Base-by-base conservation (phyloP, 179 eudicot genomes). In the Silene coronaria region DNA sequence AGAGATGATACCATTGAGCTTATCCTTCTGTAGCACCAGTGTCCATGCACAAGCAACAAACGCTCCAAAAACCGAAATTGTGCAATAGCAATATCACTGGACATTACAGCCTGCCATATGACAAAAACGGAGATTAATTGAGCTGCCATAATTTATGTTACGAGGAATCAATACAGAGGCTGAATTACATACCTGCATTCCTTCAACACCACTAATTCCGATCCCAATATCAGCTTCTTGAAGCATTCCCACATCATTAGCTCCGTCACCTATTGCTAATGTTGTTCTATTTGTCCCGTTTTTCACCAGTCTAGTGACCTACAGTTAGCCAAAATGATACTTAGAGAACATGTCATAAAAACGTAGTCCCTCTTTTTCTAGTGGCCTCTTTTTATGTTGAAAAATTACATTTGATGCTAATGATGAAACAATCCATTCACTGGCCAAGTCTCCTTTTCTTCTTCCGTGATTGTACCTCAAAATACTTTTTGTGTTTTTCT, bases 211-310 rank as follows among this genome's bases (percentile, higher is more conserved):
- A 67, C 97, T 91, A 76, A 91, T 90, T 60, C 97, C 97, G 68
- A 92, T 66, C 36, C 97, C 97, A 6, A 92, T 92, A 81, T 92
- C 97, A 59, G 97, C 97, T 83, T 92, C 97, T 78, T 92, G 97
- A 90, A 92, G 97, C 97, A 92, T 92, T 72, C 97, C 97, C 76
- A 92, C 97, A 32, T 92, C 97, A 77, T 92, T 92, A 36, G 97
- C 97, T 34, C 97, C 97, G 72, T 92, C 97, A 62, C 97, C 97
- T 64, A 92, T 92, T 4, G 97, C 97, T 80, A 92, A 66, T 57
- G 97, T 92, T 28, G 96, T 92, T 73, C 75, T 89, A 36, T 83
- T 75, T 1, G 83, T 92, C 27, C 96, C 96, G 3, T 73, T 77
- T 83, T 92, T 92, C 57, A 92, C 96, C 60, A 92, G 89, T 72